Evolutionary conservation across 2,329 filamentous ascomycete species (phyloP).

Genomic region (Chalaropsis thielavioides): DNA sequence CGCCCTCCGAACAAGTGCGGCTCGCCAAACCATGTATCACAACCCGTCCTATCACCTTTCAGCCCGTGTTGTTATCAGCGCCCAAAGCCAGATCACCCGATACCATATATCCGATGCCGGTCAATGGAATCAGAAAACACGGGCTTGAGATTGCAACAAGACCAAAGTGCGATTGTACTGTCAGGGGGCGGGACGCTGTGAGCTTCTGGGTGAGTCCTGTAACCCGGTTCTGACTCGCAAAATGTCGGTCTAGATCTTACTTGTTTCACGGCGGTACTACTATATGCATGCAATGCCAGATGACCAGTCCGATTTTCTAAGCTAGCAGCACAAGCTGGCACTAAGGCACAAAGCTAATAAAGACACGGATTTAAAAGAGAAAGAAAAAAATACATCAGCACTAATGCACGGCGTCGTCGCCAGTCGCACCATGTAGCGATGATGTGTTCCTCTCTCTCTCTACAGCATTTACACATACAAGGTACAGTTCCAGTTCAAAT

Average conservation of each 20-base stretch:
- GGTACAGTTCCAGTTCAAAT: background rate
- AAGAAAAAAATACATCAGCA: background rate
- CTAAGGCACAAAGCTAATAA: background rate
- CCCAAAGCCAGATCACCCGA: background rate
- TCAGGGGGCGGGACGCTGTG: no score
- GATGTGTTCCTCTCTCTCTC: background rate
- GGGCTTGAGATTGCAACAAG: background rate
- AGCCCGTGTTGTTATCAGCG: background rate
- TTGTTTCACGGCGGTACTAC: background rate
- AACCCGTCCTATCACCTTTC: background rate
- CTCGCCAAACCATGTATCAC: background rate
- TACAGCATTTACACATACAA: background rate
- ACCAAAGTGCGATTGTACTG: background rate
- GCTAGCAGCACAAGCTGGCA: background rate
- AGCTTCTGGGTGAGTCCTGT: background rate
- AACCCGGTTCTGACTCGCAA: background rate
- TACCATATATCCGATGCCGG: background rate
- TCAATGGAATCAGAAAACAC: background rate
- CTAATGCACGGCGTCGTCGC: background rate
- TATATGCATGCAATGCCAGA: background rate
- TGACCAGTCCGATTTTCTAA: background rate
- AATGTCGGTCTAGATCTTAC: conserved; percentile 2
- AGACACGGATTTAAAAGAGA: background rate
- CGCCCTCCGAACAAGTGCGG: background rate
- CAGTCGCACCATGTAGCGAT: background rate